phyloP scores from a whole-genome alignment of 352 stramenopile species.

The Lagenidium giganteum region DNA sequence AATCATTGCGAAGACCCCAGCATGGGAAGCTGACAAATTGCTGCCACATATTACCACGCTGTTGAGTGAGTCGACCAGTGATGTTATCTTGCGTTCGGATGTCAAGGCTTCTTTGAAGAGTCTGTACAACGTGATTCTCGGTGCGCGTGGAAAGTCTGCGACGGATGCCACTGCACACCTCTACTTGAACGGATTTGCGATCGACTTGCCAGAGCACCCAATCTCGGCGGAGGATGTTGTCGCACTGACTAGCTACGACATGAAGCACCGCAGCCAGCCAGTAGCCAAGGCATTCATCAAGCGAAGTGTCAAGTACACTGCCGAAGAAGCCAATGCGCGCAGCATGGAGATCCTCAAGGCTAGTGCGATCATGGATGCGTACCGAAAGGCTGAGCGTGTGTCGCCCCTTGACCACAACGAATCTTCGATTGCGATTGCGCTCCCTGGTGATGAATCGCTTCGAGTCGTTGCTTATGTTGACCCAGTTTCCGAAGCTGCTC shows the following conservation, averaged over 20 bases:
- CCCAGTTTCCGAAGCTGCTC: conserved; percentile 84
- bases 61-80: neutral
- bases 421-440: conserved; percentile 27
- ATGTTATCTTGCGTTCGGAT: neutral
- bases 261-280: conserved; percentile 60
- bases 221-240: conserved; percentile 58
- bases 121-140: conserved; percentile 39
- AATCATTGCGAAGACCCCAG: conserved; percentile 22
- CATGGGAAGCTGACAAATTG: conserved; percentile 12
- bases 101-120: conserved; percentile 18
- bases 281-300: conserved; percentile 74
- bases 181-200: conserved; percentile 67
- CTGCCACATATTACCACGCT: conserved; percentile 7
- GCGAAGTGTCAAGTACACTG: conserved; percentile 34
- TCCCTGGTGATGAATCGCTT: conserved; percentile 46
- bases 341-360: conserved; percentile 75
- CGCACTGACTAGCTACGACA: conserved; percentile 63
- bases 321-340: conserved; percentile 42
- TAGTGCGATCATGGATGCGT: conserved; percentile 74
- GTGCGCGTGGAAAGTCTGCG: conserved; percentile 23
- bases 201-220: conserved; percentile 44
- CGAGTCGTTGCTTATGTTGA: conserved; percentile 84
- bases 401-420: conserved; percentile 25
- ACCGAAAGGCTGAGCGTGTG: conserved; percentile 43
- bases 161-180: conserved; percentile 29